A percentile compares a stretch with the other conserved stretches of the same genome.
Conservation (phyloP, 139 green algal species). For the Closterium sp. region DNA sequence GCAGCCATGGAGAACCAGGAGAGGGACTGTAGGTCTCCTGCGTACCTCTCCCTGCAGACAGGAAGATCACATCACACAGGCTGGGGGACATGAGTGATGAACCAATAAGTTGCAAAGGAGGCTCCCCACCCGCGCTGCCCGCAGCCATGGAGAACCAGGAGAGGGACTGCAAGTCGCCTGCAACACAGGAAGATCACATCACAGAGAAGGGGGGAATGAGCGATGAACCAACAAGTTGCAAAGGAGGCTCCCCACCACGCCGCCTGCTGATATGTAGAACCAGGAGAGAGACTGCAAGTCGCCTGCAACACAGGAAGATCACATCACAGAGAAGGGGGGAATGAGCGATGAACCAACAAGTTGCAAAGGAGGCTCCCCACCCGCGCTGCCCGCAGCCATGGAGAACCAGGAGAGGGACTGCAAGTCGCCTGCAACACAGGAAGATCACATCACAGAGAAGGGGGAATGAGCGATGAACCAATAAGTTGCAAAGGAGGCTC, state of each 20-base stretch:
- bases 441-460: no score
- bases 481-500: background rate
- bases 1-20: no score
- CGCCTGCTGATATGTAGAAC: conserved; percentile 25
- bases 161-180: conserved; percentile 37
- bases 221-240: no score
- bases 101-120: background rate
- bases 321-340: no score
- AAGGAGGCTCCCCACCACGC: conserved; percentile 14
- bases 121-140: conserved; percentile 14
- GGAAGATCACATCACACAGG: no score
- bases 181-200: background rate
- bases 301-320: background rate
- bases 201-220: no score
- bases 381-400: conserved; percentile 25
- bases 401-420: conserved; percentile 36
- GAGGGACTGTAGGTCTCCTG: conserved; percentile 32
- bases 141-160: conserved; percentile 36
- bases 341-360: no score
- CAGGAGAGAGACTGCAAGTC: conserved; percentile 40
- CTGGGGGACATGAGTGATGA: no score
- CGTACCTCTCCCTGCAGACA: conserved; percentile 29
- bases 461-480: no score
- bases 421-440: conserved; percentile 39
- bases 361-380: background rate